Evolutionary conservation across 192 early-diverging fungal genomes (phyloP), one percentile per base, ranked within the genome.

Genomic region (Phlyctochytrium arcticum): DNA sequence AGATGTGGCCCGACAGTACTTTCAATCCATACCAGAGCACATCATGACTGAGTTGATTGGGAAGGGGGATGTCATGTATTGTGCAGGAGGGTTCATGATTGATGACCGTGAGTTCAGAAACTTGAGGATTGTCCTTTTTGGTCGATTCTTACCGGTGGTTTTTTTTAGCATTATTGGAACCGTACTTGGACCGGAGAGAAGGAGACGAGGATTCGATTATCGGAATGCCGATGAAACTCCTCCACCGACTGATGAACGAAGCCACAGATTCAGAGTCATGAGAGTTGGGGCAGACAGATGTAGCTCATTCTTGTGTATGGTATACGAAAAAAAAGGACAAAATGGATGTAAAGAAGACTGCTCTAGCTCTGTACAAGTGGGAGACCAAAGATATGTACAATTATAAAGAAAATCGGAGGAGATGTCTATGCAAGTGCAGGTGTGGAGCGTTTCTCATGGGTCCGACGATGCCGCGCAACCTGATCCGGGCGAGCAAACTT

Each of bases 401-500:
- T n/a, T n/a, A n/a, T n/a, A n/a, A n/a, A n/a, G n/a, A n/a, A n/a
- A n/a, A n/a, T n/a, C n/a, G n/a, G n/a, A n/a, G n/a, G n/a, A n/a
- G n/a, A n/a, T n/a, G n/a, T n/a, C n/a, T n/a, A n/a, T n/a, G n/a
- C n/a, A n/a, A n/a, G n/a, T n/a, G n/a, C n/a, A n/a, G n/a, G n/a
- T n/a, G n/a, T n/a, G n/a, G n/a, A n/a, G n/a, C 32, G 24, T 35
- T 71, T 65, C 37, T 64, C 64, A 33, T 71, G 69, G 9, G 36
- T 66, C 30, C 44, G 15, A 6, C 60, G 62, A 71, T 72, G 70
- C 29, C 70, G 56, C 8, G 70, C 56, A 34, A 72, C 68, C 65
- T 95, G 89, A 61, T 95, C 93, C 4, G 89, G 85, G 8, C 93
- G 85, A 29, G 89, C 88, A 70, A 96, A 96, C 8, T 83, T 81